Evolutionary conservation across 1,284 basidiomycete genomes (phyloP), one percentile per base, ranked within the genome.

Genomic region (Cronartium ribicola): DNA sequence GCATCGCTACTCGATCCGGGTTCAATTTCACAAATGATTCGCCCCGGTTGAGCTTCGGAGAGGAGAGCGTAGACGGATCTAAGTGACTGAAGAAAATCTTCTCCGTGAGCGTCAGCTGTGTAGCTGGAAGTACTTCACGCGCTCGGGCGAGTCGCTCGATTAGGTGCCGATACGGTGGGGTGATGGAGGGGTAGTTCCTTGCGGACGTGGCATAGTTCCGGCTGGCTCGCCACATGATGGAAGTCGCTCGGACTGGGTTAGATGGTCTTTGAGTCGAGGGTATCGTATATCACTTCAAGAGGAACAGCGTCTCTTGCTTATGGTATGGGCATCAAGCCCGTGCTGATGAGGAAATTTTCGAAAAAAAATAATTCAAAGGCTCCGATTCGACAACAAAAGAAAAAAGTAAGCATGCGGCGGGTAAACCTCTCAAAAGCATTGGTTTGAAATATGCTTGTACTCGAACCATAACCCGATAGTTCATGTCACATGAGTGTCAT

Each of bases 1-100:
- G 96, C 92, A 98, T 97, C 43, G 96, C 96, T 36, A 98, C 94
- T 77, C 96, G 85, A 82, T 98, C 91, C 5, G 95, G 94, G 76
- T 84, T 85, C 57, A 99, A 86, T 82, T 94, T 94, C 69, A 98
- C 85, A 83, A 98, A 97, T 37, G 88, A 86, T 82, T 94, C 88
- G 48, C 95, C 95, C 8, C 70, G 17, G 20, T 17, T 46, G 20
- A 73, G 29, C 13, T 66, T 77, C 89, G 87, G 7, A 20, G 51
- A 57, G 7, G 51, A 57, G 2, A 57, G 20, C n/a, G 51, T 57
- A 93, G 92, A 77, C 94, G 88, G n/a, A 77, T 87, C 83, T 69
- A 98, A 84, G 83, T 99, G 96, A 78, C 92, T 89, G 83, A 97
- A 98, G 61, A 99, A 85, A 66, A 98, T 96, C 86, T 99, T 99